A percentile compares a stretch with the other conserved stretches of the same genome.
Evolutionary conservation across 306 rosid genomes (phyloP).

Genomic region (Lotus japonicus): DNA sequence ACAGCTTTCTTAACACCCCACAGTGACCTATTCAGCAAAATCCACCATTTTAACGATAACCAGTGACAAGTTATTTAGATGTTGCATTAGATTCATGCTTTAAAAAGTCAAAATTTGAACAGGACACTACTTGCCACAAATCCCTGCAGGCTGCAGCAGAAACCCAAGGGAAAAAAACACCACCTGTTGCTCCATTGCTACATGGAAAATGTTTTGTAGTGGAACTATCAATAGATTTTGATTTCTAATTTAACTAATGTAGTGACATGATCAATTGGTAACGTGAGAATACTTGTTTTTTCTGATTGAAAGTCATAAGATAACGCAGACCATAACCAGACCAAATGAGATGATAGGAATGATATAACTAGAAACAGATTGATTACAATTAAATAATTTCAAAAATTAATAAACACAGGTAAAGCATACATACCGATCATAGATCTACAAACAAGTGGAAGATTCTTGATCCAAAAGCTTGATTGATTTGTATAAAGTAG

Average conservation of each 20-base stretch:
- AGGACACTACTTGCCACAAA: background rate
- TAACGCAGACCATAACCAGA: background rate
- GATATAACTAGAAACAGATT: background rate
- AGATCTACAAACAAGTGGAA: constrained; percentile 63
- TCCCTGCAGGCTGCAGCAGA: background rate
- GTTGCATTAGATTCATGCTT: background rate
- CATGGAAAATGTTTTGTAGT: background rate
- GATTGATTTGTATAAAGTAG: constrained; percentile 45
- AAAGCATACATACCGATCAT: constrained; percentile 56
- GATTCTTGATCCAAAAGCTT: constrained; percentile 48
- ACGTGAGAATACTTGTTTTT: background rate
- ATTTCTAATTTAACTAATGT: background rate
- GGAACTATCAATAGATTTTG: background rate
- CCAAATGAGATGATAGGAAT: background rate
- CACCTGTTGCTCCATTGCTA: background rate
- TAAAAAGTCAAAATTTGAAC: background rate
- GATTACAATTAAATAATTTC: background rate
- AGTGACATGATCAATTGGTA: background rate
- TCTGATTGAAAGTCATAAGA: background rate
- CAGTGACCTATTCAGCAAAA: constrained; percentile 7
- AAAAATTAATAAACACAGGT: background rate
- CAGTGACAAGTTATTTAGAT: background rate
- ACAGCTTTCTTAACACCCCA: background rate
- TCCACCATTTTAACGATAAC: background rate
- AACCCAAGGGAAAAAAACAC: background rate